Conservation (phyloP, 116 monocot genomes). For the Iris pallida region DNA sequence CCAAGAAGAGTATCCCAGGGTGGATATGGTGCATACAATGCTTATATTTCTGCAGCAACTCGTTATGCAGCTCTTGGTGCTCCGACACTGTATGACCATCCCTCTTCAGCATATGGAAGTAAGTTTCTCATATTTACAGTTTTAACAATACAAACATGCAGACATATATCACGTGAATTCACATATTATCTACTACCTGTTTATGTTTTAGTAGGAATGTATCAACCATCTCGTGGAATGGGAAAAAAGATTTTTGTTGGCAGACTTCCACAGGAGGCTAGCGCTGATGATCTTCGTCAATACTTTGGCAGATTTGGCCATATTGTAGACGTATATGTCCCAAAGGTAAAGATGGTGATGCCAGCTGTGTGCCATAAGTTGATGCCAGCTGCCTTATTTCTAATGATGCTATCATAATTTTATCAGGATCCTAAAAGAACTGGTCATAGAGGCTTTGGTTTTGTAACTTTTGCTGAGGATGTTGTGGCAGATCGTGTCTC, state of each 20-base stretch:
- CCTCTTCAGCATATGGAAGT: slow-evolving; percentile 68
- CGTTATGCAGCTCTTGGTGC: slow-evolving; percentile 90
- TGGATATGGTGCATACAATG: slow-evolving; percentile 98
- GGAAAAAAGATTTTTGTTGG: slow-evolving; percentile 96
- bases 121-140: slow-evolving; percentile 10
- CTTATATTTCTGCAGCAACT: slow-evolving; percentile 91
- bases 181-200: not conserved
- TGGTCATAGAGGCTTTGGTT: slow-evolving; percentile 96
- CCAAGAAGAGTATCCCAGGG: slow-evolving; percentile 35
- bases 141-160: not conserved
- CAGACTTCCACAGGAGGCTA: slow-evolving; percentile 91
- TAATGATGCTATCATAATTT: slow-evolving; percentile 3
- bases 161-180: not conserved
- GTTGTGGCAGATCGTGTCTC: slow-evolving; percentile 91
- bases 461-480: slow-evolving; percentile 97
- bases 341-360: slow-evolving; percentile 51
- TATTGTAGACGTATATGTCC: slow-evolving; percentile 91
- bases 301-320: slow-evolving; percentile 94
- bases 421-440: slow-evolving; percentile 85
- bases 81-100: slow-evolving; percentile 87
- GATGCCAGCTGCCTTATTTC: not conserved
- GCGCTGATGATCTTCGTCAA: slow-evolving; percentile 71
- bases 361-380: not conserved
- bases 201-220: slow-evolving; percentile 31
- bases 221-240: slow-evolving; percentile 52